These are phyloP conservation scores for Hydnomerulius pinastri DNA, from an alignment of 768 basidiomycete genomes.

Conservation along the genomic window DNA sequence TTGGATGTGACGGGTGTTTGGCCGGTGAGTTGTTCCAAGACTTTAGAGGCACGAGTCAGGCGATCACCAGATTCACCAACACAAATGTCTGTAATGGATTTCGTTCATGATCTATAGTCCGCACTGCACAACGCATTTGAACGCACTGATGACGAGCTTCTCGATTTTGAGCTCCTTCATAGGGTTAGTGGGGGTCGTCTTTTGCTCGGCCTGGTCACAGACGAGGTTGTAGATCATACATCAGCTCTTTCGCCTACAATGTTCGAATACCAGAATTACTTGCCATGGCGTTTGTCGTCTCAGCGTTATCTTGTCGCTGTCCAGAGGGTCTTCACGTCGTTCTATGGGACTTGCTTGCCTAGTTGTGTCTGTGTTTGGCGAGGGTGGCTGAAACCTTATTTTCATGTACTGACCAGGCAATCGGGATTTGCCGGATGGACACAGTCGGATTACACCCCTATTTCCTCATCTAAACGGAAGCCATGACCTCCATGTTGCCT, in stretches of 20 bases:
- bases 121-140: constrained; percentile 11
- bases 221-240: not conserved
- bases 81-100: constrained; percentile 78
- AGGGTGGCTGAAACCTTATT: constrained; percentile 35
- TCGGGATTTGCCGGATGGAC: constrained; percentile 20
- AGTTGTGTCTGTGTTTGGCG: not conserved
- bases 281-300: constrained; percentile 31
- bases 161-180: constrained; percentile 97
- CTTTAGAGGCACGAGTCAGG: constrained; percentile 98
- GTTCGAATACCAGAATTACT: constrained; percentile 5
- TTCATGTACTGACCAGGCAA: constrained; percentile 16
- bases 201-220: constrained; percentile 72
- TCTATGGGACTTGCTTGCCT: not conserved
- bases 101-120: constrained; percentile 5
- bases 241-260: not conserved
- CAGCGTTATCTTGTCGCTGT: constrained; percentile 38
- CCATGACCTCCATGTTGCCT: not conserved
- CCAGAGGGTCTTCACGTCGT: constrained; percentile 12
- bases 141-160: constrained; percentile 99
- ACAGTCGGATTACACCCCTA: constrained; percentile 1
- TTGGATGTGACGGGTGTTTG: constrained; percentile 99
- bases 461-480: not conserved
- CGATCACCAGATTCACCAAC: constrained; percentile 99
- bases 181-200: constrained; percentile 85
- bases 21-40: constrained; percentile 98